A percentile compares a stretch with the other conserved stretches of the same genome.
These are phyloP conservation scores for Paraphaeosphaeria sporulosa DNA, from an alignment of 2,329 filamentous ascomycete species.

Conservation along the genomic window DNA sequence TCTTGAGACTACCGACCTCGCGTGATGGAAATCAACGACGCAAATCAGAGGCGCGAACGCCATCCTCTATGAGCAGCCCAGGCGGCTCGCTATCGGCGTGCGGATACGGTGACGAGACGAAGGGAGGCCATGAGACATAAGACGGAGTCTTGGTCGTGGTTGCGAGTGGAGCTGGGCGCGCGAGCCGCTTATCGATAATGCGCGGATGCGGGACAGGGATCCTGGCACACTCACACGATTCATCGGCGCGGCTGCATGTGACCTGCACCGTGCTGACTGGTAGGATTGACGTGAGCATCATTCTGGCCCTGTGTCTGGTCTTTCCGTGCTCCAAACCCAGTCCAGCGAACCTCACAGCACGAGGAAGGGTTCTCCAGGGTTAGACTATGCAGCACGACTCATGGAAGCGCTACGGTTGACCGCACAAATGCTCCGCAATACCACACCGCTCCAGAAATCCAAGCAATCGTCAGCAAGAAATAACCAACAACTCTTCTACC, in stretches of 20 bases:
- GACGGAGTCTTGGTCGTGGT: conserved; percentile 3
- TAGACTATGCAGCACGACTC: neutral
- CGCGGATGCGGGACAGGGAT: neutral
- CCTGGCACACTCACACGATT: neutral
- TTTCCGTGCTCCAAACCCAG: neutral
- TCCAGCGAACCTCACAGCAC: no score
- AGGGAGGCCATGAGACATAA: conserved; percentile 7
- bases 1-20: conserved; percentile 45
- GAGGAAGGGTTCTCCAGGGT: no score
- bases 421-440: conserved; percentile 5
- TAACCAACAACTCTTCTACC: neutral
- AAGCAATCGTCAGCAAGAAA: neutral
- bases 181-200: conserved; percentile 1
- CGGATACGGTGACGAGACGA: neutral
- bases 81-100: conserved; percentile 2
- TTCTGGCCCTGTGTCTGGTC: no score
- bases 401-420: neutral
- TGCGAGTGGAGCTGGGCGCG: neutral
- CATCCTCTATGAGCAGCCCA: conserved; percentile 14
- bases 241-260: neutral
- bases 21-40: conserved; percentile 63
- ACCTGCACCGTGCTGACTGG: no score
- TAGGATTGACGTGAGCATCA: no score
- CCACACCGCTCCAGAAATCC: neutral
- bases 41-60: conserved; percentile 57